Percentiles rank a stretch among this genome's conserved stretches.
Evolutionary conservation across 176 grass and related monocot species (phyloP).

Genomic region (Eleusine indica): DNA sequence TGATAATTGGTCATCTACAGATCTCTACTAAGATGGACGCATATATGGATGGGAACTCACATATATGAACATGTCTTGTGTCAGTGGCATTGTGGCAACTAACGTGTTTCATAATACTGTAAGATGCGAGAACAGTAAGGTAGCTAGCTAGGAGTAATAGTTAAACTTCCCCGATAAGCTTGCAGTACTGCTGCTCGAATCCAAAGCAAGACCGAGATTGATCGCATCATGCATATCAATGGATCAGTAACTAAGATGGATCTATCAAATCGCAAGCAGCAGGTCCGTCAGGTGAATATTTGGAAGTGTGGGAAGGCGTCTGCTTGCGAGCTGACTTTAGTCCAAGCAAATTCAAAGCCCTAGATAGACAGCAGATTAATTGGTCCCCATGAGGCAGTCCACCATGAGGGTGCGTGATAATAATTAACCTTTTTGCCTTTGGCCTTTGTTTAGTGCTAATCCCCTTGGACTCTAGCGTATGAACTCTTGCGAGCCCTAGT

Average conservation of each 20-base stretch:
- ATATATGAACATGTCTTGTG: no score
- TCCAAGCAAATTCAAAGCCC: conserved; percentile 32
- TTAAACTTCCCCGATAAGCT: background rate
- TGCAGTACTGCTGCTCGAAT: background rate
- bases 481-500: conserved; percentile 66
- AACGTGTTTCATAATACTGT: no score
- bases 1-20: no score
- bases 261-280: conserved; percentile 23
- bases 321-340: conserved; percentile 94
- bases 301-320: conserved; percentile 78
- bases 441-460: conserved; percentile 54
- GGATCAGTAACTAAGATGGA: conserved; percentile 1
- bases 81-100: no score
- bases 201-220: conserved; percentile 36
- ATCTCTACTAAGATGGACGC: no score
- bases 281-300: conserved; percentile 72
- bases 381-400: conserved; percentile 24
- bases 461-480: conserved; percentile 80
- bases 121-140: no score
- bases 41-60: no score
- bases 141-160: background rate
- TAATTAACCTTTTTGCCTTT: conserved; percentile 54
- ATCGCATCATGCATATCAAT: background rate
- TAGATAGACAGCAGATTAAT: background rate
- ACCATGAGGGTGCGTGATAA: background rate